Evolutionary conservation across 306 rosid genomes (phyloP).

Genomic region (Corylus heterophylla): DNA sequence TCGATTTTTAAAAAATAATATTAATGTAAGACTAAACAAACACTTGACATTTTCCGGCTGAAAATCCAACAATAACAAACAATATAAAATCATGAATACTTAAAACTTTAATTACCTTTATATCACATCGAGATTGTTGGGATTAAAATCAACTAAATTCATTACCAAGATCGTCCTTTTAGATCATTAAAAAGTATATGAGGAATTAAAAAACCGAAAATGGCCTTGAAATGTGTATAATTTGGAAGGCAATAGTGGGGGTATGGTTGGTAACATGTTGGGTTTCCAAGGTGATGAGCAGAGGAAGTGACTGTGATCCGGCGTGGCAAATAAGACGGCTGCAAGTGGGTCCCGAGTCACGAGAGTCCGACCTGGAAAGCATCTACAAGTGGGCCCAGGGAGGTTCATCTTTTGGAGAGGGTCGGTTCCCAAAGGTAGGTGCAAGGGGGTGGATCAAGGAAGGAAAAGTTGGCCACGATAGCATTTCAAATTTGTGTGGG

Average conservation of each 20-base stretch:
- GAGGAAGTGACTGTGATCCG: constrained; percentile 23
- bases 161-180: too few relatives aligned
- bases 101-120: too few relatives aligned
- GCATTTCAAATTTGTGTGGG: constrained; percentile 30
- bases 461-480: constrained; percentile 39
- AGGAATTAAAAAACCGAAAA: neutral
- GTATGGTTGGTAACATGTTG: neutral
- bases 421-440: constrained; percentile 41
- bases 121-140: too few relatives aligned
- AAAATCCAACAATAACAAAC: too few relatives aligned
- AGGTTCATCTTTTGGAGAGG: constrained; percentile 17
- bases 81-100: too few relatives aligned
- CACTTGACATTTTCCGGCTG: too few relatives aligned
- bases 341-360: constrained; percentile 49
- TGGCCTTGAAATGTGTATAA: neutral
- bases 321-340: constrained; percentile 46
- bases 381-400: constrained; percentile 43
- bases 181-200: too few relatives aligned
- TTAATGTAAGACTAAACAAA: too few relatives aligned
- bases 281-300: neutral
- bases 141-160: too few relatives aligned
- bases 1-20: too few relatives aligned
- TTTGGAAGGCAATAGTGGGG: neutral
- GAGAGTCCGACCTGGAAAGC: constrained; percentile 64
- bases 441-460: constrained; percentile 23